Conservation (phyloP, 2,329 filamentous ascomycete species). For the Neurospora sp. region DNA sequence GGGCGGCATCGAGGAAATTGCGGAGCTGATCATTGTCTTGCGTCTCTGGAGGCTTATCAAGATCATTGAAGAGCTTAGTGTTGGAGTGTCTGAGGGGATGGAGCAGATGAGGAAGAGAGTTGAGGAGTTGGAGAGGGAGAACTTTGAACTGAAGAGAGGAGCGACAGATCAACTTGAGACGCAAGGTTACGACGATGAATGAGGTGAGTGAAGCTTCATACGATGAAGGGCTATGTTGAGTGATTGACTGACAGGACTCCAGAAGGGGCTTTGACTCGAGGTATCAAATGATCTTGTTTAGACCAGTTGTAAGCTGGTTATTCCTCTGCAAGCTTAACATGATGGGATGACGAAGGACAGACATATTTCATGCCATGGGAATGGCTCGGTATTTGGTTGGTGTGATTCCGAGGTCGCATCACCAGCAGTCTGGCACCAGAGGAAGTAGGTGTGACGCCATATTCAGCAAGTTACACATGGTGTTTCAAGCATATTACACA, state of each 20-base stretch:
- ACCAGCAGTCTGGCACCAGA: neutral
- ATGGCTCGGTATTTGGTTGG: neutral
- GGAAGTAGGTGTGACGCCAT: neutral
- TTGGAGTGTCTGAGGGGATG: slow-evolving; percentile 53
- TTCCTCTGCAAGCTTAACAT: neutral
- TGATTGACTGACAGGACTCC: neutral
- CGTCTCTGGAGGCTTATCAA: slow-evolving; percentile 62
- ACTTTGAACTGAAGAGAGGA: slow-evolving; percentile 22
- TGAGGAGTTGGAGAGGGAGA: slow-evolving; percentile 40
- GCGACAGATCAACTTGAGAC: neutral
- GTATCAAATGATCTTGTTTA: neutral
- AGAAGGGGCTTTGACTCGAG: neutral
- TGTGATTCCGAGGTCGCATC: neutral
- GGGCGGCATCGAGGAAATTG: slow-evolving; percentile 50
- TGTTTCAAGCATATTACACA: neutral
- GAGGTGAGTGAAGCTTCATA: neutral
- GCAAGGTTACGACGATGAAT: neutral
- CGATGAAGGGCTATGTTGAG: neutral
- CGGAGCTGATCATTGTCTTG: slow-evolving; percentile 55
- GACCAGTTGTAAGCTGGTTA: neutral
- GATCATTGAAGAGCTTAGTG: slow-evolving; percentile 58
- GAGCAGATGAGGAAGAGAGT: slow-evolving; percentile 45
- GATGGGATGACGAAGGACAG: neutral
- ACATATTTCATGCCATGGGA: neutral
- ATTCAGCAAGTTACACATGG: neutral